Base-by-base conservation (phyloP, 805 yeast species). In the Lipomyces yamadae region DNA sequence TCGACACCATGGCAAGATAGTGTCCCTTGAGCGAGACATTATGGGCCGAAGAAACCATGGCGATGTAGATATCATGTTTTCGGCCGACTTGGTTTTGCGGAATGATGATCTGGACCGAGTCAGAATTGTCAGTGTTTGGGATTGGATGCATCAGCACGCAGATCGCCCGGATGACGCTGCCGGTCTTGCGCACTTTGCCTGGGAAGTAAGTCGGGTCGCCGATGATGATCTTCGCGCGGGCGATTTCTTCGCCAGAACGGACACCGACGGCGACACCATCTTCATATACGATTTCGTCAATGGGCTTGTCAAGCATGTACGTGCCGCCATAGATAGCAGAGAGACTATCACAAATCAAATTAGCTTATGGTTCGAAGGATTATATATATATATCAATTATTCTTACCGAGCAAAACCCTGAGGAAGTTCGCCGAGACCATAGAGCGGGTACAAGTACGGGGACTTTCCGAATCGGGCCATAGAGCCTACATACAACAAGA, bases 121-220 rank as follows among this genome's bases (percentile, higher is more conserved):
- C 97, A 64, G 89, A 87, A 74, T 90, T 90, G 69, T 84, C 81
- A 6, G 97, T 91, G 75, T 85, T 85, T 55, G 97, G 90, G 61
- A 95, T 83, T 42, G 97, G 96, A 75, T 92, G 97, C 74, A 93
- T 89, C 75, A 95, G 81, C 67, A 95, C 85, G 77, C 98, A 92
- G 82, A 95, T 84, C 60, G 95, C 95, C 74, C 96, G 85, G 70
- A 90, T 88, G 62, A 90, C 95, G 70, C 85, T 82, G 52, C 94
- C 95, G 3, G 91, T 86, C 76, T 87, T 82, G 74, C 84, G 82
- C 58, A 90, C 95, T 76, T 84, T 86, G 58, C 87, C 88, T 2
- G 98, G 97, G 86, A 95, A 95, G 76, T 95, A 95, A 24, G 98
- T 94, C 66, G 99, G 99, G 78, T 95, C 99, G 33, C 97, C 97